Conservation (phyloP, 495 filamentous ascomycete genomes). For the Penicillium soppii region DNA sequence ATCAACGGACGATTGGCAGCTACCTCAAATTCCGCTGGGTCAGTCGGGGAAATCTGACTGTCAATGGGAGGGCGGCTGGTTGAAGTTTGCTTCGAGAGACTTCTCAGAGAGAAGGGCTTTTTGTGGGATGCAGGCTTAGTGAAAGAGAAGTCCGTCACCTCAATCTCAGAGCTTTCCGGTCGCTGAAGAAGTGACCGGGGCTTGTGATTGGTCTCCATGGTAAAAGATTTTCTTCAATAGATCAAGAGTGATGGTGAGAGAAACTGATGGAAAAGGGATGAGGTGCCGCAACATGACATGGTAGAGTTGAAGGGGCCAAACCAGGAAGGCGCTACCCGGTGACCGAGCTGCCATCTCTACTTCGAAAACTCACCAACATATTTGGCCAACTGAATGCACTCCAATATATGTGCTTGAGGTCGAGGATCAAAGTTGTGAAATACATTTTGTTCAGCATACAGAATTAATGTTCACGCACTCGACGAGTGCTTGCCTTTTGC, state of each 20-base stretch:
- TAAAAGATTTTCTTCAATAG: neutral
- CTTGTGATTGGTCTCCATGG: neutral
- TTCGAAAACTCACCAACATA: no score
- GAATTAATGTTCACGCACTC: no score
- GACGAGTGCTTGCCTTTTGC: no score
- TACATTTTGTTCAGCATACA: no score
- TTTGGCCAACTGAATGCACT: no score
- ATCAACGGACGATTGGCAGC: neutral
- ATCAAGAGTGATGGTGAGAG: neutral
- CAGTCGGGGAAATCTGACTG: neutral
- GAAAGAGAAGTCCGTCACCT: conserved; percentile 36
- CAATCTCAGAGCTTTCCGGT: conserved; percentile 29
- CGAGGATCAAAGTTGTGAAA: no score
- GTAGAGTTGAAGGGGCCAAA: neutral
- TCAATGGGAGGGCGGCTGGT: neutral
- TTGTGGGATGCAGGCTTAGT: conserved; percentile 27
- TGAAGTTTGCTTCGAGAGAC: conserved; percentile 1
- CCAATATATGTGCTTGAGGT: no score
- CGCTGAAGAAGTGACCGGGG: conserved; percentile 25
- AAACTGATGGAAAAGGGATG: neutral
- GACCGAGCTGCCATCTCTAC: neutral
- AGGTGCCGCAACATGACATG: neutral
- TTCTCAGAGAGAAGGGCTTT: conserved; percentile 25
- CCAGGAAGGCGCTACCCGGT: conserved; percentile 3
- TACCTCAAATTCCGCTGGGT: neutral